These are phyloP conservation scores for Irpex lacteus DNA, from an alignment of 1,284 basidiomycete genomes.

Conservation along the genomic window DNA sequence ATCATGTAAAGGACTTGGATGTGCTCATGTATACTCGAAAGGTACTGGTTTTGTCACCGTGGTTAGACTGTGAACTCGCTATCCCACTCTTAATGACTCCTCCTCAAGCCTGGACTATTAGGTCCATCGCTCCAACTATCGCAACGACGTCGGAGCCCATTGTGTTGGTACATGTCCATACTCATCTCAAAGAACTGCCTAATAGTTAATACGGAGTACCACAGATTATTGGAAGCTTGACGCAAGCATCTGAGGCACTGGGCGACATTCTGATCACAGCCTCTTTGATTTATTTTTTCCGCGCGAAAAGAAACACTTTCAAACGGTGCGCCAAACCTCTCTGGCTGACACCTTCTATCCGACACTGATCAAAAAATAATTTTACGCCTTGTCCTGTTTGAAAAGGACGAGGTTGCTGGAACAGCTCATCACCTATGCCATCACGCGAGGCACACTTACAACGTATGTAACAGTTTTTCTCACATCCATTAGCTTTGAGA, in stretches of 20 bases:
- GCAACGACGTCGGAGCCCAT: background rate
- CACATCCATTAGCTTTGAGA: background rate
- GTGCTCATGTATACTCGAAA: background rate
- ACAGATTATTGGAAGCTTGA: background rate
- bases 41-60: background rate
- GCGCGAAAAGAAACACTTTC: background rate
- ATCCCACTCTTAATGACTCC: background rate
- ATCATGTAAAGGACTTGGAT: background rate
- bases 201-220: background rate
- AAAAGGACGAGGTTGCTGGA: background rate
- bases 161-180: background rate
- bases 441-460: background rate
- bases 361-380: background rate
- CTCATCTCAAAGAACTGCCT: background rate
- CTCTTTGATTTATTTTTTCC: background rate
- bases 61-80: background rate
- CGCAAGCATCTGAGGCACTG: background rate
- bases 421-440: background rate
- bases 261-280: background rate
- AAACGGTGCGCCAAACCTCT: background rate
- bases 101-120: background rate
- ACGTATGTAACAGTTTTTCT: background rate
- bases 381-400: background rate
- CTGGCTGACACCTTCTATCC: background rate
- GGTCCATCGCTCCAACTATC: background rate